Evolutionary conservation across 2,329 filamentous ascomycete genomes (phyloP), one percentile per base, ranked within the genome.

Genomic region (Colletotrichum chrysophilum): DNA sequence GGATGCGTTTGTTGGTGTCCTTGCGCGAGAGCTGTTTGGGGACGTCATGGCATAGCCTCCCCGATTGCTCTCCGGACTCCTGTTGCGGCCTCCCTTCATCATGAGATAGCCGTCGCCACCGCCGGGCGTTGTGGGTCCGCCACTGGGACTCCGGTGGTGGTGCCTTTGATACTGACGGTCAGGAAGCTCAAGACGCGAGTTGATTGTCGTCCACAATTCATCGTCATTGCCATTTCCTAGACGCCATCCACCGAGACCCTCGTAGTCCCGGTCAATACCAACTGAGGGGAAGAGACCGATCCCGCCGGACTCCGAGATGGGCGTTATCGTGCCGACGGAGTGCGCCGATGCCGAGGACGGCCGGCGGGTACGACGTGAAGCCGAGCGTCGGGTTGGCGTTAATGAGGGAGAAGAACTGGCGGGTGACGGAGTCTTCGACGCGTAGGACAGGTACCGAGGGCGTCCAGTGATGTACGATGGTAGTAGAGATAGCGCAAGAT

Each of bases 221-320:
- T 85, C 84, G 16, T 84, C 83, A 32, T 90, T 87, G 70, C 88
- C 86, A 38, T 81, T 80, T 14, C 83, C 81, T 18, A 91, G 77
- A 64, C 90, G 84, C 90, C 90, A 92, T 4, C 91, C 91, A 21
- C 91, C 91, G 3, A 92, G 82, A 9, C 91, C 91, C 78, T 92
- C 91, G 77, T 89, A 92, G 79, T 92, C 91, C 34, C 91, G 84
- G 69, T 89, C 87, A 5, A 89, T 82, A 0, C 89, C 89, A 38
- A 89, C 81, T 75, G 86, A 89, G 9, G 88, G 86, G 16, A 86
- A 83, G 18, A 90, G 79, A 7, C 86, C 83, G 58, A 87, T 79
- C 9, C 83, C 81, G 62, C 80, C 82, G 28, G 87, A 70, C n/a
- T 76, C 77, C 55, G 77, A 78, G 48, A 77, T 78, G 32, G 78